Evolutionary conservation across 495 filamentous ascomycete genomes (phyloP).

Genomic region (Talaromyces stipitatus): DNA sequence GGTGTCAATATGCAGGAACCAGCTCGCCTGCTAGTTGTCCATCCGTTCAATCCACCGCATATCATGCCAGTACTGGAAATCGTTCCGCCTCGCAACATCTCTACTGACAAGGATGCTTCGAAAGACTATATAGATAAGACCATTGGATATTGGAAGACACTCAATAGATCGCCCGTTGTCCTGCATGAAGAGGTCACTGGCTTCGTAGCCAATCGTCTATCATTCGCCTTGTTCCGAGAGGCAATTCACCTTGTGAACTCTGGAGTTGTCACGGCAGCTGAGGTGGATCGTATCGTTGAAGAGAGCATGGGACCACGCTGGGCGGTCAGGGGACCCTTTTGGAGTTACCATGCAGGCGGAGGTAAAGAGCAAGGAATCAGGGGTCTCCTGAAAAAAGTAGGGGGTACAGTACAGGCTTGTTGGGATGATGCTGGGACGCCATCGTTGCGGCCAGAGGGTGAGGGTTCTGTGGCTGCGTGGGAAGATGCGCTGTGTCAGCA

Average conservation of each 20-base stretch:
- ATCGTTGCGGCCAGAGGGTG: neutral
- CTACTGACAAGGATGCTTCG: conserved; percentile 23
- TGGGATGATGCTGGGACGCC: conserved; percentile 40
- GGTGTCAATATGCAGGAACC: conserved; percentile 27
- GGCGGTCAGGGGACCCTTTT: conserved; percentile 51
- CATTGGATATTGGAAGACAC: conserved; percentile 36
- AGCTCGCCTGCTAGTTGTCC: conserved; percentile 44
- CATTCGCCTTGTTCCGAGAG: conserved; percentile 37
- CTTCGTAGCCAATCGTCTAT: conserved; percentile 44
- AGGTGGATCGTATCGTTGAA: conserved; percentile 39
- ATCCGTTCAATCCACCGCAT: conserved; percentile 59
- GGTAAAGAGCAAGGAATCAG: conserved; percentile 42
- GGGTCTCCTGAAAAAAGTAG: conserved; percentile 51
- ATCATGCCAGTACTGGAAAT: conserved; percentile 57
- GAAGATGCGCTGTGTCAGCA: neutral
- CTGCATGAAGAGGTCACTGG: conserved; percentile 47
- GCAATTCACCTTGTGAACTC: conserved; percentile 41
- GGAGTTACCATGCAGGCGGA: conserved; percentile 54
- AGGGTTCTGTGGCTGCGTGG: neutral
- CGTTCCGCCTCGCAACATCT: conserved; percentile 27
- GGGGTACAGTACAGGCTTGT: conserved; percentile 44
- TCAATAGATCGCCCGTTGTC: conserved; percentile 44
- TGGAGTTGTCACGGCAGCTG: conserved; percentile 34
- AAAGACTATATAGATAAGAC: conserved; percentile 33
- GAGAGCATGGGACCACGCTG: conserved; percentile 48